A percentile compares a stretch with the other conserved stretches of the same genome.
These are phyloP conservation scores for Trifolium dubium DNA, from an alignment of 306 rosid genomes.

Conservation along the genomic window DNA sequence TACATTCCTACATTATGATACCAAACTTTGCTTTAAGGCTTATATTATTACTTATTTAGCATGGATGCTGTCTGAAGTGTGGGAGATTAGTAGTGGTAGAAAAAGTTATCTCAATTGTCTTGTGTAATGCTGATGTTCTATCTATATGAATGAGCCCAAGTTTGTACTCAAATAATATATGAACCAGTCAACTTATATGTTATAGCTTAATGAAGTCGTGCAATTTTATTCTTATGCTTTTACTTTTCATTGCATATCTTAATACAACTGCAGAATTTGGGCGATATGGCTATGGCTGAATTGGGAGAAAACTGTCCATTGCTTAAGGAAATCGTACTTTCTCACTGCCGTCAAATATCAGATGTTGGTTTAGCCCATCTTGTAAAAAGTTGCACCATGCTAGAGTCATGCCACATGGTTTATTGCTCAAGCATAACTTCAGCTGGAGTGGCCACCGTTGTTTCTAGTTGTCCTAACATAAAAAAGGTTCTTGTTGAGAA, in stretches of 20 bases:
- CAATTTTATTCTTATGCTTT: not conserved
- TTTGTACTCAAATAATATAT: slow-evolving; percentile 17
- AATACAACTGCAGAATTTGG: slow-evolving; percentile 65
- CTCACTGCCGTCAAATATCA: slow-evolving; percentile 91
- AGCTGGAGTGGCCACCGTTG: slow-evolving; percentile 84
- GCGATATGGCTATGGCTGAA: slow-evolving; percentile 87
- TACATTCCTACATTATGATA: slow-evolving; percentile 8
- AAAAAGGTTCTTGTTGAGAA: slow-evolving; percentile 94
- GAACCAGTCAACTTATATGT: slow-evolving; percentile 12
- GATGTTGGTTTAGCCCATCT: slow-evolving; percentile 84
- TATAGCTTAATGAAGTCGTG: slow-evolving; percentile 1
- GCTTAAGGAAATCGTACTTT: slow-evolving; percentile 76
- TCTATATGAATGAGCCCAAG: not conserved
- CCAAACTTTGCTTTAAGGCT: slow-evolving; percentile 19
- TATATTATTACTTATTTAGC: slow-evolving; percentile 24
- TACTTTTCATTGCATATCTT: slow-evolving; percentile 23
- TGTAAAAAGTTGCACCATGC: slow-evolving; percentile 66
- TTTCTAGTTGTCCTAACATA: slow-evolving; percentile 80
- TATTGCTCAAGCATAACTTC: slow-evolving; percentile 83
- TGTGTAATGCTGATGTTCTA: slow-evolving; percentile 6
- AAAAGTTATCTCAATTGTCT: slow-evolving; percentile 16
- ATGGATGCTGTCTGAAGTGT: slow-evolving; percentile 31
- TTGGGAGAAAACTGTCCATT: slow-evolving; percentile 85
- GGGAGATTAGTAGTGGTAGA: slow-evolving; percentile 17
- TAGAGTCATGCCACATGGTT: slow-evolving; percentile 91